Evolutionary conservation across 441 rosid genomes (phyloP).

Genomic region (Eutrema salsugineum): DNA sequence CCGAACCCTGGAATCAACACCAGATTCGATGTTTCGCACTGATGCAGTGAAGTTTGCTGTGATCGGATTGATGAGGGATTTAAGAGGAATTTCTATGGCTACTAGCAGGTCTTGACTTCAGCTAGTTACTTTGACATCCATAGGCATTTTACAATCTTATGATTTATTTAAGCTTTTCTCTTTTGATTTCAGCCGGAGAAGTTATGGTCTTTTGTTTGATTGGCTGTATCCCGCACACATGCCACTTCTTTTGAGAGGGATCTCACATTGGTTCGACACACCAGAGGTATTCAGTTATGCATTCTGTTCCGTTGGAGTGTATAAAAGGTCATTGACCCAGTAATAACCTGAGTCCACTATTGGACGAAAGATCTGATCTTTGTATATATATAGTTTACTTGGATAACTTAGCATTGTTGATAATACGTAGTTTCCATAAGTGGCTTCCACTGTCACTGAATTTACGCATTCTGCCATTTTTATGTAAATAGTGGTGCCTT

Average conservation of each 20-base stretch:
- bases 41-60: constrained; percentile 90
- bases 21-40: constrained; percentile 86
- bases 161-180: background rate
- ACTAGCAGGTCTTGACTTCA: constrained; percentile 66
- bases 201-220: constrained; percentile 92
- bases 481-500: background rate
- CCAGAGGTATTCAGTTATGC: constrained; percentile 71
- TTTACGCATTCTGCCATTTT: background rate
- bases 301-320: background rate
- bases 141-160: constrained; percentile 1
- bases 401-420: background rate
- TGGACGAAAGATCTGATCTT: background rate
- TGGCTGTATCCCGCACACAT: constrained; percentile 98
- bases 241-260: constrained; percentile 91
- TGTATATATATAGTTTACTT: too few relatives aligned
- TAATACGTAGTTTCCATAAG: background rate
- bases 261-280: constrained; percentile 93
- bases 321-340: background rate
- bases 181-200: constrained; percentile 72
- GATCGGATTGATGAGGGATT: constrained; percentile 96
- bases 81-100: constrained; percentile 99
- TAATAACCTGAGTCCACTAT: background rate
- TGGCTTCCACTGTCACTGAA: background rate
- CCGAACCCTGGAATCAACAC: constrained; percentile 78
- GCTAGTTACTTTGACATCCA: constrained; percentile 8